Evolutionary conservation across 352 stramenopile genomes (phyloP).

Genomic region (Pythium inflatum): DNA sequence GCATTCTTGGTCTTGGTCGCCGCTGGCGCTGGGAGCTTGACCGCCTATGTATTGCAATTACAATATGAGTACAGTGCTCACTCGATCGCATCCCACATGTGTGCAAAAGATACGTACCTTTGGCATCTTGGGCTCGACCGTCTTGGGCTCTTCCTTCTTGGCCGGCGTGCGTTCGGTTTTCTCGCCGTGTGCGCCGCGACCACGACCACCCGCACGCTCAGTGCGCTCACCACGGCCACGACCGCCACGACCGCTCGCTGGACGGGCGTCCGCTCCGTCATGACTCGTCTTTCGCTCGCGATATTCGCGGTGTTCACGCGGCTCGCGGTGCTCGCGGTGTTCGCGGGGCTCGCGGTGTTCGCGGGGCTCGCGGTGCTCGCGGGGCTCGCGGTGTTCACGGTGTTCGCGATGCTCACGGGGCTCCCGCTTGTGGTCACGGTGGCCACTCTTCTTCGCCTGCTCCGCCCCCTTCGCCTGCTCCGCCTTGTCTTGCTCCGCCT

Average conservation of each 20-base stretch:
- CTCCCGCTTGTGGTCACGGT: too few species aligned
- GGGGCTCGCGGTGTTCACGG: too few species aligned
- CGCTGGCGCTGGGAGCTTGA: conserved; percentile 51
- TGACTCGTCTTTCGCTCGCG: conserved; percentile 47
- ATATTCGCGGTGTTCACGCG: conserved; percentile 2
- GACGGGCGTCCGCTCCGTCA: conserved; percentile 39
- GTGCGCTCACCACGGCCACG: conserved; percentile 44
- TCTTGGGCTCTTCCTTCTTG: conserved; percentile 45
- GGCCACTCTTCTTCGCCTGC: conserved; percentile 17
- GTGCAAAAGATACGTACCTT: too few species aligned
- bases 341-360: too few species aligned
- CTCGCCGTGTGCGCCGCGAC: conserved; percentile 11
- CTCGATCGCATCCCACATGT: too few species aligned
- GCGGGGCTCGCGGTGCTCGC: too few species aligned
- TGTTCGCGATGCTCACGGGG: too few species aligned
- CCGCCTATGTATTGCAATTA: conserved; percentile 18
- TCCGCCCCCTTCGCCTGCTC: conserved; percentile 29
- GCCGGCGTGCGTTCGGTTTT: conserved; percentile 25
- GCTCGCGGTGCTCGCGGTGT: too few species aligned
- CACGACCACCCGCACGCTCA: conserved; percentile 39
- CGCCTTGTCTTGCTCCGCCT: conserved; percentile 32
- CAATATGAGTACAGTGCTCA: too few species aligned
- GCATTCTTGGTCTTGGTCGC: conserved; percentile 72
- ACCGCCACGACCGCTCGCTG: conserved; percentile 32
- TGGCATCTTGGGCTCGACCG: conserved; percentile 46